Conservation (phyloP, 2,329 filamentous ascomycete genomes). For the Cephalotrichum gorgonifer region DNA sequence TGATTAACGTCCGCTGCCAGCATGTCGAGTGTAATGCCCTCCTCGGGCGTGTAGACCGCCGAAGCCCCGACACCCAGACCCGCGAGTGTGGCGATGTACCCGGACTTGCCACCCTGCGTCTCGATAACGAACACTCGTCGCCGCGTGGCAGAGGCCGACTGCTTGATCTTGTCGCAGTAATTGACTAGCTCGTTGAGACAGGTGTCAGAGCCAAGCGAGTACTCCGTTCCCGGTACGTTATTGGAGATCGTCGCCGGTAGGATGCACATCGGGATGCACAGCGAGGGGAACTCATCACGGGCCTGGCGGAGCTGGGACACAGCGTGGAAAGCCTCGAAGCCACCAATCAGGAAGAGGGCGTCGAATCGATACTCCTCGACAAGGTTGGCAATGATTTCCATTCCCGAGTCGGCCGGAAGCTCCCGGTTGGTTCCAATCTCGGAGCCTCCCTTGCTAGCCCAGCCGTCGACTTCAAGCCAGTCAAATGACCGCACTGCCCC, state of each 20-base stretch:
- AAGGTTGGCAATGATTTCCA: slow-evolving; percentile 70
- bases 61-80: slow-evolving; percentile 86
- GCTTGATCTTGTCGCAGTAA: slow-evolving; percentile 96
- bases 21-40: slow-evolving; percentile 91
- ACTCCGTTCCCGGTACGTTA: slow-evolving; percentile 96
- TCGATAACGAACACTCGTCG: slow-evolving; percentile 95
- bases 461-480: slow-evolving; percentile 90
- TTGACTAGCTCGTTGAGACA: slow-evolving; percentile 90
- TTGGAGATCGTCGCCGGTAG: slow-evolving; percentile 97
- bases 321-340: slow-evolving; percentile 93
- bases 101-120: slow-evolving; percentile 89
- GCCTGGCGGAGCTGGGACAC: slow-evolving; percentile 79
- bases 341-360: slow-evolving; percentile 82
- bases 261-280: slow-evolving; percentile 86
- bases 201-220: slow-evolving; percentile 92
- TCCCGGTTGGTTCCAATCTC: slow-evolving; percentile 97
- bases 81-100: slow-evolving; percentile 84
- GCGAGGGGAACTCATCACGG: slow-evolving; percentile 64
- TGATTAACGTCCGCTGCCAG: slow-evolving; percentile 82
- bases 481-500: slow-evolving; percentile 76
- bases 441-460: slow-evolving; percentile 93
- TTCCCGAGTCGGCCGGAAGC: slow-evolving; percentile 74
- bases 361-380: slow-evolving; percentile 85
- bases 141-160: slow-evolving; percentile 87
- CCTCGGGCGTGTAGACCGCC: slow-evolving; percentile 93